Evolutionary conservation across 2,329 filamentous ascomycete species (phyloP).

Genomic region (Chaetomium globosum): DNA sequence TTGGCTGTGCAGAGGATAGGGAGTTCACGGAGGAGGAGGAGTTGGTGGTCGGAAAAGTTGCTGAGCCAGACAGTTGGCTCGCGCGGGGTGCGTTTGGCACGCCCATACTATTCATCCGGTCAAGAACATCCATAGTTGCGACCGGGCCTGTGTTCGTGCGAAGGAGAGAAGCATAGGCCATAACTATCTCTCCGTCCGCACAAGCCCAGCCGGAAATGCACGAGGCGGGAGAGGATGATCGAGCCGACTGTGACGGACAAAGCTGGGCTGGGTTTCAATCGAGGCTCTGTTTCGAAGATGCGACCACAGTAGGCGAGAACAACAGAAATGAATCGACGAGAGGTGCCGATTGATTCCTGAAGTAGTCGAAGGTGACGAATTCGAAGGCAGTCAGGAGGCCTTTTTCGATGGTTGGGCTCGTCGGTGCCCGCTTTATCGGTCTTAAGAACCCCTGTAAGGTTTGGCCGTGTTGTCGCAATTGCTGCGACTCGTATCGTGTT

Average conservation of each 20-base stretch:
- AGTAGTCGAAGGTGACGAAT: not conserved
- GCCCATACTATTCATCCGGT: slow-evolving; percentile 54
- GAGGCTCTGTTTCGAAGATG: not conserved
- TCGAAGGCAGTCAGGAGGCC: not conserved
- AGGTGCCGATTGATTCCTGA: no score
- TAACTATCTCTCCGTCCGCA: slow-evolving; percentile 52
- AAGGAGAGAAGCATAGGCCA: slow-evolving; percentile 63
- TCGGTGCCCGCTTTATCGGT: slow-evolving; percentile 3
- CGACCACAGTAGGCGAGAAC: not conserved
- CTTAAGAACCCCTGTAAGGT: not conserved
- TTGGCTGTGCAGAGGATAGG: slow-evolving; percentile 48
- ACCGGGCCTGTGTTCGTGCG: slow-evolving; percentile 62
- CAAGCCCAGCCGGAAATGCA: slow-evolving; percentile 22
- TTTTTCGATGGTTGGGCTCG: not conserved
- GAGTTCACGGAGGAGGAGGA: slow-evolving; percentile 58
- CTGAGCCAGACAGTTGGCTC: slow-evolving; percentile 66
- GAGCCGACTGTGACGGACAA: slow-evolving; percentile 10
- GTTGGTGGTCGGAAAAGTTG: slow-evolving; percentile 56
- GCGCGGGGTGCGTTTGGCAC: slow-evolving; percentile 57
- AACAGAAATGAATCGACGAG: not conserved
- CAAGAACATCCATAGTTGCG: slow-evolving; percentile 51
- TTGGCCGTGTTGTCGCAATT: not conserved
- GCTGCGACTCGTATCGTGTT: not conserved
- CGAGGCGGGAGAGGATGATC: slow-evolving; percentile 22
- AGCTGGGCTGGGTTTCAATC: not conserved